phyloP scores from a whole-genome alignment of 2,329 filamentous ascomycete species.

The Ophiocordyceps sinensis region DNA sequence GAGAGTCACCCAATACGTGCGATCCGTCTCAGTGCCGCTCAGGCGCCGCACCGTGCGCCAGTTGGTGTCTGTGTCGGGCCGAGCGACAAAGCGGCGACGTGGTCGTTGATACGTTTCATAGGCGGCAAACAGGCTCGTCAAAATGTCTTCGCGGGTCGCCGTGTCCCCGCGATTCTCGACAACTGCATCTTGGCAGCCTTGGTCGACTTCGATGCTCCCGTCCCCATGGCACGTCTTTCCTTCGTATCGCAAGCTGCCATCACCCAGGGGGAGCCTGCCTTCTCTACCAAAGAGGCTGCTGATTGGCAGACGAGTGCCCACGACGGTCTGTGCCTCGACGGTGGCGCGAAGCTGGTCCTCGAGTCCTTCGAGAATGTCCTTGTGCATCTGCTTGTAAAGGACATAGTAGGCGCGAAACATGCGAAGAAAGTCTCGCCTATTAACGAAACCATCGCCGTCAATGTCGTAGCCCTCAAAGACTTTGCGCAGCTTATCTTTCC shows the following conservation, averaged over 20 bases:
- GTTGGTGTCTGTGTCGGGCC: slow-evolving; percentile 18
- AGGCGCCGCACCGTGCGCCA: slow-evolving; percentile 19
- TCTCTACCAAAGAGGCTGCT: slow-evolving; percentile 63
- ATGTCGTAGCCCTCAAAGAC: slow-evolving; percentile 88
- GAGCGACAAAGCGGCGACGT: slow-evolving; percentile 13
- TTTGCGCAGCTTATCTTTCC: slow-evolving; percentile 53
- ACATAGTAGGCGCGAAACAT: slow-evolving; percentile 90
- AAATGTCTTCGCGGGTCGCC: slow-evolving; percentile 43
- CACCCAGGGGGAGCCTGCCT: slow-evolving; percentile 49
- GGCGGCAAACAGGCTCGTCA: slow-evolving; percentile 37
- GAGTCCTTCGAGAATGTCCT: slow-evolving; percentile 64
- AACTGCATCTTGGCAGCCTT: slow-evolving; percentile 41
- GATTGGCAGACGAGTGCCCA: slow-evolving; percentile 60
- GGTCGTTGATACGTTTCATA: slow-evolving; percentile 16
- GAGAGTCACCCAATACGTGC: slow-evolving; percentile 27
- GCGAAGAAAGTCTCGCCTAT: slow-evolving; percentile 73
- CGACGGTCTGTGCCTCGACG: slow-evolving; percentile 60
- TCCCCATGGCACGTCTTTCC: slow-evolving; percentile 50
- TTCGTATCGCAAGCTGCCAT: slow-evolving; percentile 40
- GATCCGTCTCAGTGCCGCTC: slow-evolving; percentile 16
- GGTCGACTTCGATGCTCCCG: slow-evolving; percentile 49
- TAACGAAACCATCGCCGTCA: slow-evolving; percentile 74
- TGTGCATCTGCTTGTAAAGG: slow-evolving; percentile 77
- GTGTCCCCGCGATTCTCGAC: slow-evolving; percentile 46
- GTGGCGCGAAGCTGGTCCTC: slow-evolving; percentile 68